A percentile compares a stretch with the other conserved stretches of the same genome.
Conservation (phyloP, 176 grass and related monocot genomes). For the Puya raimondii region DNA sequence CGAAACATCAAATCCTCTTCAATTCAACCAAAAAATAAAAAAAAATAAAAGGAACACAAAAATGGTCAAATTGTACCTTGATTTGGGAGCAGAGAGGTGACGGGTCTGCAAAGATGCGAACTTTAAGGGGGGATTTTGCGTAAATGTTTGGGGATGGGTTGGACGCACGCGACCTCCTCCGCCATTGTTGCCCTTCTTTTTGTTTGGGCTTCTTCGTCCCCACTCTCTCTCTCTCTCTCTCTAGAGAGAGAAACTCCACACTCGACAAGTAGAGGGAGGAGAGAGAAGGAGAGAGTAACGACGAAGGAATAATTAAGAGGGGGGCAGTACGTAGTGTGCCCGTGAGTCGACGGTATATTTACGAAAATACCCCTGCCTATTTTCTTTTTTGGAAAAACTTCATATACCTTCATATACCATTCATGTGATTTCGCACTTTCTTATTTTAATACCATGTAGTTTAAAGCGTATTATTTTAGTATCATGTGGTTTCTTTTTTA, state of each 20-base stretch:
- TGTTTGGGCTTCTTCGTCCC: slow-evolving; percentile 7
- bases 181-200: slow-evolving; percentile 1
- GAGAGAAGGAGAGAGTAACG: background rate
- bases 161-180: slow-evolving; percentile 19
- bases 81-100: background rate
- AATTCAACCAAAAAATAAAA: too few relatives aligned
- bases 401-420: too few relatives aligned
- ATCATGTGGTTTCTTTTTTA: too few relatives aligned
- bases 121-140: background rate
- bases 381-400: background rate
- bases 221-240: slow-evolving; percentile 20
- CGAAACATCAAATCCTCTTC: too few relatives aligned
- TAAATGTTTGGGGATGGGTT: slow-evolving; percentile 19
- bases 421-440: too few relatives aligned
- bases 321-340: background rate
- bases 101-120: background rate
- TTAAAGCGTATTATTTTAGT: too few relatives aligned
- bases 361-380: background rate
- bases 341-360: background rate
- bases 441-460: too few relatives aligned
- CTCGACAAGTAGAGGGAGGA: background rate
- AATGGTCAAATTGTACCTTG: background rate
- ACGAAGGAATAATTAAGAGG: slow-evolving; percentile 5
- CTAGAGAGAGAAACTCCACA: slow-evolving; percentile 8
- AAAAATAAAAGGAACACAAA: too few relatives aligned